Evolutionary conservation across 208 protist genomes (phyloP).

Genomic region (Wallacemonas sp.): DNA sequence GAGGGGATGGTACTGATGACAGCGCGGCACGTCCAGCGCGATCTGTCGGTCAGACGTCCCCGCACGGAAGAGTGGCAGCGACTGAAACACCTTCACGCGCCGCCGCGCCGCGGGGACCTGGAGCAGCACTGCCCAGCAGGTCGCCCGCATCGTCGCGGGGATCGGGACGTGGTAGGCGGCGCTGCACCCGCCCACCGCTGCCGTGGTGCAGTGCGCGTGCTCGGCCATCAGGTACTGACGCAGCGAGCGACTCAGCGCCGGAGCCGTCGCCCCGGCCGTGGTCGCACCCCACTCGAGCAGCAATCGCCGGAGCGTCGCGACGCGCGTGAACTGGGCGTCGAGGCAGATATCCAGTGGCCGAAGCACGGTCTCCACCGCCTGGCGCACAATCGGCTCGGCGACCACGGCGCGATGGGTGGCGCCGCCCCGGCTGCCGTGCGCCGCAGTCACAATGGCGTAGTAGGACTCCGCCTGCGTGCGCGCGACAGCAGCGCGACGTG

Average conservation of each 20-base stretch:
- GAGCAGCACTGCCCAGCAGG: slow-evolving; percentile 90
- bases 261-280: not conserved
- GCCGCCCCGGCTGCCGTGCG: not conserved
- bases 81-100: slow-evolving; percentile 26
- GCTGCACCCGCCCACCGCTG: not conserved
- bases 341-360: slow-evolving; percentile 36
- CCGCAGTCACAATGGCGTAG: slow-evolving; percentile 12
- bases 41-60: slow-evolving; percentile 87
- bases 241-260: not conserved
- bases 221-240: slow-evolving; percentile 29
- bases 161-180: slow-evolving; percentile 30
- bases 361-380: slow-evolving; percentile 27
- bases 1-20: slow-evolving; percentile 93
- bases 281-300: slow-evolving; percentile 1
- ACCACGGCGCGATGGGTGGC: slow-evolving; percentile 21
- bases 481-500: not conserved
- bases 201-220: not conserved
- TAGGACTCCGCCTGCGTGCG: not conserved
- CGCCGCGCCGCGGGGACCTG: slow-evolving; percentile 43
- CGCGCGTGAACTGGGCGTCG: slow-evolving; percentile 30
- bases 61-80: slow-evolving; percentile 13
- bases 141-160: slow-evolving; percentile 78
- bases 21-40: slow-evolving; percentile 93
- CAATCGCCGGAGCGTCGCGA: slow-evolving; percentile 28
- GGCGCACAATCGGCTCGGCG: slow-evolving; percentile 9